Evolutionary conservation across 345 rosid genomes (phyloP).

Genomic region (Mallotus nudiflorus): DNA sequence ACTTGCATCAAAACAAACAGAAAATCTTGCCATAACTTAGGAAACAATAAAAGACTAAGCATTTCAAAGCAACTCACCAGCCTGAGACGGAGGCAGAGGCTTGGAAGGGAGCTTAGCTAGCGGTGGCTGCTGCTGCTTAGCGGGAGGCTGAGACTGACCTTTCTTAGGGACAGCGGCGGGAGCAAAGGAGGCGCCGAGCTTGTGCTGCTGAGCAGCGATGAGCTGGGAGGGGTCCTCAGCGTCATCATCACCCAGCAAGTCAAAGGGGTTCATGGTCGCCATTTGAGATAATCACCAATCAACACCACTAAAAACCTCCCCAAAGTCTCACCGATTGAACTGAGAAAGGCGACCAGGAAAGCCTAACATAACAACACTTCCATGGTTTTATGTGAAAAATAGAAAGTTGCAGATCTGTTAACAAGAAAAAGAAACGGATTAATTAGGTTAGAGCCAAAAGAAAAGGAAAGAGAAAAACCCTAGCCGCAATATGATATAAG

Average conservation of each 20-base stretch:
- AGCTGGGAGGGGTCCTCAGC: conserved; percentile 25
- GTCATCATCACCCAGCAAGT: conserved; percentile 29
- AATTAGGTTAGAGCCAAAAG: background rate
- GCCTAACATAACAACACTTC: conserved; percentile 6
- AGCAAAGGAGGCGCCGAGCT: no score
- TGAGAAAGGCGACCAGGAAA: background rate
- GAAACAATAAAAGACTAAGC: no score
- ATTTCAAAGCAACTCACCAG: conserved; percentile 11
- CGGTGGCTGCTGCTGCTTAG: conserved; percentile 14
- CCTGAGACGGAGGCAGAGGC: conserved; percentile 33
- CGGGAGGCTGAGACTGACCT: conserved; percentile 9
- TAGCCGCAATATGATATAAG: conserved; percentile 31
- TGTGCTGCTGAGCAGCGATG: conserved; percentile 19
- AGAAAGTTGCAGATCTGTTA: conserved; percentile 21
- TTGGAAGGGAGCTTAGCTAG: conserved; percentile 28
- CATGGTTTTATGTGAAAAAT: background rate
- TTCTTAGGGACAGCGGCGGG: conserved; percentile 18
- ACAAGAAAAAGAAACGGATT: background rate
- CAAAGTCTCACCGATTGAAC: background rate
- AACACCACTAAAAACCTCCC: background rate
- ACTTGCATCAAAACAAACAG: no score
- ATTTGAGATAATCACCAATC: conserved; percentile 9
- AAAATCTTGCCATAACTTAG: background rate
- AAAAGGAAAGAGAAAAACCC: conserved; percentile 29
- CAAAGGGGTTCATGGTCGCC: conserved; percentile 32